phyloP scores from a whole-genome alignment of 768 basidiomycete species.

The Postia placenta region DNA sequence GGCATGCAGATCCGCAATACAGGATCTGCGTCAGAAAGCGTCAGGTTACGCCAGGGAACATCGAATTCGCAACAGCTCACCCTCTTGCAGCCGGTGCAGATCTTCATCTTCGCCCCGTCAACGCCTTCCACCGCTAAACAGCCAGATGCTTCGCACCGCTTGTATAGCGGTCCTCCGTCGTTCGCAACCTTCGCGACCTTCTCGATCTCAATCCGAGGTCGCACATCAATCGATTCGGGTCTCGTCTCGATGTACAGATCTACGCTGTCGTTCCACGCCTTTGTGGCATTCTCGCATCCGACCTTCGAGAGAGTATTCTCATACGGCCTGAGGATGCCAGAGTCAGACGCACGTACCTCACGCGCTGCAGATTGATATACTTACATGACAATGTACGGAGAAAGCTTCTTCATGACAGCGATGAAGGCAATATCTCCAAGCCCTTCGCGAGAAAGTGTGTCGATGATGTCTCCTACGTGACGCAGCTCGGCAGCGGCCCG shows the following conservation, averaged over 20 bases:
- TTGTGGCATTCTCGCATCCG: not conserved
- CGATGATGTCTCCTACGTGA: not conserved
- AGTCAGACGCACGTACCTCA: too few species aligned
- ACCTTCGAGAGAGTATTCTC: not conserved
- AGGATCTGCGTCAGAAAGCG: conserved; percentile 10
- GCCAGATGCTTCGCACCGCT: conserved; percentile 15
- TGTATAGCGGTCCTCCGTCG: conserved; percentile 19
- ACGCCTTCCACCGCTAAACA: conserved; percentile 15
- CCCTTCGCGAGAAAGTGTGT: not conserved
- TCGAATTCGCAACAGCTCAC: too few species aligned
- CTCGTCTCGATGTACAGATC: conserved; percentile 24
- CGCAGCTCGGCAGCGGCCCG: not conserved
- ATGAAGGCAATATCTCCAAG: not conserved
- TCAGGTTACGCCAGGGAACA: too few species aligned
- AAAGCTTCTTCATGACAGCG: not conserved
- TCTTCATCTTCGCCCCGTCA: conserved; percentile 11
- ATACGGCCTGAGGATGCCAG: conserved; percentile 3
- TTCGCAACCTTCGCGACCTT: conserved; percentile 18
- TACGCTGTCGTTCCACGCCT: conserved; percentile 21
- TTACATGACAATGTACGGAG: not conserved
- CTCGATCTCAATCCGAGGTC: conserved; percentile 17
- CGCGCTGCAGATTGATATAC: too few species aligned
- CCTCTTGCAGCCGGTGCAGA: conserved; percentile 22
- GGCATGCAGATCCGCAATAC: conserved; percentile 17
- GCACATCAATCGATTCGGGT: conserved; percentile 7